A percentile compares a stretch with the other conserved stretches of the same genome.
These are phyloP conservation scores for Aspergillus fumigatus DNA, from an alignment of 2,329 filamentous ascomycete species.

Conservation along the genomic window DNA sequence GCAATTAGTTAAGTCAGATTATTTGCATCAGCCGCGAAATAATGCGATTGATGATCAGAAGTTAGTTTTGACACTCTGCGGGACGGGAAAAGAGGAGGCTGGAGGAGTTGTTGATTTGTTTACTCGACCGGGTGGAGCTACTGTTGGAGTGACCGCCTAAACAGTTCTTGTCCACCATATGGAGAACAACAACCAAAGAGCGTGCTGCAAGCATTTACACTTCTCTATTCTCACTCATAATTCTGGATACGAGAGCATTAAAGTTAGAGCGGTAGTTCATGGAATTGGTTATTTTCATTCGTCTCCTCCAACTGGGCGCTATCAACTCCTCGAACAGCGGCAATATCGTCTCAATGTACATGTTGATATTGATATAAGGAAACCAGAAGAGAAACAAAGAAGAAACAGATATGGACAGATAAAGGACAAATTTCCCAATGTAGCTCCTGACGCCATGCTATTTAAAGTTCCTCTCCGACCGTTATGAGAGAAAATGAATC, in stretches of 20 bases:
- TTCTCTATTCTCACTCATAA: background rate
- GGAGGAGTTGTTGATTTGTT: slow-evolving; percentile 16
- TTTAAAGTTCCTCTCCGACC: background rate
- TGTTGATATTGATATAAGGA: background rate
- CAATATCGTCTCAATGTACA: background rate
- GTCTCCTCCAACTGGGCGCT: background rate
- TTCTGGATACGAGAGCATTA: background rate
- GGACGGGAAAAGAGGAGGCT: slow-evolving; percentile 18
- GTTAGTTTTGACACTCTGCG: background rate
- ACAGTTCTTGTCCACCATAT: too few relatives aligned
- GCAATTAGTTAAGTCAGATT: background rate
- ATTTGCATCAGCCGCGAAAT: background rate
- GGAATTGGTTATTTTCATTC: background rate
- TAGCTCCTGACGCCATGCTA: slow-evolving; percentile 15
- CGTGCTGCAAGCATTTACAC: background rate
- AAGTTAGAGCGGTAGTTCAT: background rate
- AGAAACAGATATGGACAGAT: background rate
- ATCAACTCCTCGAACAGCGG: background rate
- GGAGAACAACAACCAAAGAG: background rate
- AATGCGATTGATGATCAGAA: background rate
- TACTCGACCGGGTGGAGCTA: slow-evolving; percentile 10
- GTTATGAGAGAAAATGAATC: background rate
- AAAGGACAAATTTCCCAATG: background rate
- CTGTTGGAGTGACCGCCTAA: slow-evolving; percentile 9
- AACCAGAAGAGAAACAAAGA: background rate